Percentiles rank a stretch among this genome's conserved stretches.
These are phyloP conservation scores for Naumovozyma baii DNA, from an alignment of 805 yeast species.

Conservation along the genomic window DNA sequence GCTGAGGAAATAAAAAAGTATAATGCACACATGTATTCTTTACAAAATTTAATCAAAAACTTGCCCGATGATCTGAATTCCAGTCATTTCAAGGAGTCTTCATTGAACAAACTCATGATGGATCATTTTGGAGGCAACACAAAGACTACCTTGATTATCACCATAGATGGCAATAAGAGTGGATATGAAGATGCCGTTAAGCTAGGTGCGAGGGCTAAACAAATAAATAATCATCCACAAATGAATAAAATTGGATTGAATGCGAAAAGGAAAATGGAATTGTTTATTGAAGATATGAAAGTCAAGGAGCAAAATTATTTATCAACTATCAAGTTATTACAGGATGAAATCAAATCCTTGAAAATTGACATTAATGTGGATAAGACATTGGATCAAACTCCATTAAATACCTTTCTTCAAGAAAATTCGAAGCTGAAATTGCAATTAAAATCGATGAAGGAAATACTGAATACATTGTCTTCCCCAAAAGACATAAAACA, in stretches of 20 bases:
- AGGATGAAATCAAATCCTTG: conserved; percentile 6
- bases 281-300: conserved; percentile 40
- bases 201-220: conserved; percentile 27
- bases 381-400: neutral
- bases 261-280: conserved; percentile 33
- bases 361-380: neutral
- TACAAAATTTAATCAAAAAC: conserved; percentile 74
- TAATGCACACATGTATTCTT: conserved; percentile 64
- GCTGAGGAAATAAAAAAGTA: conserved; percentile 79
- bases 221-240: conserved; percentile 45
- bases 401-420: neutral
- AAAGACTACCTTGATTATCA: conserved; percentile 61
- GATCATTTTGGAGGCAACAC: conserved; percentile 80
- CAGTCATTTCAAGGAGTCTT: conserved; percentile 45
- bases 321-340: conserved; percentile 7
- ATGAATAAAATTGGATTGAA: conserved; percentile 42
- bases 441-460: conserved; percentile 2
- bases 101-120: conserved; percentile 66
- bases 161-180: conserved; percentile 13
- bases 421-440: conserved; percentile 7
- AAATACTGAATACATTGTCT: neutral
- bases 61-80: conserved; percentile 35
- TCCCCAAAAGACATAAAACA: neutral
- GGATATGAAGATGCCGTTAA: neutral
- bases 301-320: conserved; percentile 21